phyloP scores from a whole-genome alignment of 768 basidiomycete species.

The Hemileccinum rubropunctum region DNA sequence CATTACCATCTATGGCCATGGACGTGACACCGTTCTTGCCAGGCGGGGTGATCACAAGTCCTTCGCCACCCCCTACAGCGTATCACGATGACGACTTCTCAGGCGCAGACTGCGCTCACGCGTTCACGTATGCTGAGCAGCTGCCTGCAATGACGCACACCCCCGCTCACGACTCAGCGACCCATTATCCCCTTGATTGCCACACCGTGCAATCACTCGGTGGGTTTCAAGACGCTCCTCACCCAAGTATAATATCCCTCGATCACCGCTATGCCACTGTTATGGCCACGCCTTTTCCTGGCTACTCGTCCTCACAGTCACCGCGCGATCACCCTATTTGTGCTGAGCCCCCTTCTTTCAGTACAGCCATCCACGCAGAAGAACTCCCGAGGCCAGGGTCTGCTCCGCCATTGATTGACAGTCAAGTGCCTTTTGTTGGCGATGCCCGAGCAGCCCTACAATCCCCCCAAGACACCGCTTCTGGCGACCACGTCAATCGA shows the following conservation, averaged over 20 bases:
- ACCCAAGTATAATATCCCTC: constrained; percentile 17
- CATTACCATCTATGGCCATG: constrained; percentile 13
- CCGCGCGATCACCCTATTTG: constrained; percentile 27
- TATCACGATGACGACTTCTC: constrained; percentile 24
- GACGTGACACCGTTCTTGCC: constrained; percentile 13
- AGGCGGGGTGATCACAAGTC: constrained; percentile 14
- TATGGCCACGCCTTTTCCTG: constrained; percentile 29
- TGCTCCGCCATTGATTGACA: constrained; percentile 30
- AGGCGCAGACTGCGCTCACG: constrained; percentile 13
- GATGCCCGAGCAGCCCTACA: constrained; percentile 24
- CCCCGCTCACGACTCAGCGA: constrained; percentile 9
- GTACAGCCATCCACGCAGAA: constrained; percentile 22
- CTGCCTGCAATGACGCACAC: constrained; percentile 14
- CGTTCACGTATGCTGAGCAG: constrained; percentile 15
- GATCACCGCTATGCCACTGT: constrained; percentile 23
- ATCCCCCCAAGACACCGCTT: constrained; percentile 12
- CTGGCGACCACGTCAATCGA: constrained; percentile 16
- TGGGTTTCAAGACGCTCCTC: constrained; percentile 16
- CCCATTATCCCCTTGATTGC: constrained; percentile 15
- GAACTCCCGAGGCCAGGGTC: constrained; percentile 28
- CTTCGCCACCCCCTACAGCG: constrained; percentile 22
- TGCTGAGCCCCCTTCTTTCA: constrained; percentile 21
- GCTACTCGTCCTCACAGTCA: constrained; percentile 30
- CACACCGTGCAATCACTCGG: constrained; percentile 17
- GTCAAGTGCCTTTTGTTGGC: constrained; percentile 26